Percentiles rank a stretch among this genome's conserved stretches.
phyloP scores from a whole-genome alignment of 768 basidiomycete species.

The Tephrocybe sp. region DNA sequence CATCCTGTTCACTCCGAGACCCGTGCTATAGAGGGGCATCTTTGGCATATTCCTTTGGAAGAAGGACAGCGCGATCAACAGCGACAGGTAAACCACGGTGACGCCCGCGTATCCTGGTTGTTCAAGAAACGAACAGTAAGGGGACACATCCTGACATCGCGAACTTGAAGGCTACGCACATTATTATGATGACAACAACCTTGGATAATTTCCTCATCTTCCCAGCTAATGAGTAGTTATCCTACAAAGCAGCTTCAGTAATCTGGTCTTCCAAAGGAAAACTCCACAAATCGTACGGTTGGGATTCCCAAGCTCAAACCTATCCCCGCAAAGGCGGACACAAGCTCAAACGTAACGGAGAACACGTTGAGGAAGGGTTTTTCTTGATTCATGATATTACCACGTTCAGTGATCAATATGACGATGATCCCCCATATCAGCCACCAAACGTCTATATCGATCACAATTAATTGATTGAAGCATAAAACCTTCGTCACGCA shows the following conservation, averaged over 20 bases:
- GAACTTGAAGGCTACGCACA: constrained; percentile 37
- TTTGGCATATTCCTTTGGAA: constrained; percentile 30
- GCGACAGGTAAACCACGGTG: constrained; percentile 73
- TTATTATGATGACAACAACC: constrained; percentile 68
- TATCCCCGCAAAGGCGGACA: constrained; percentile 68
- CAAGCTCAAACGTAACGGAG: constrained; percentile 59
- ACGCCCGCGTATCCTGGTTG: constrained; percentile 58
- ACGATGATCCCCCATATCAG: constrained; percentile 71
- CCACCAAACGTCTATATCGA: constrained; percentile 73
- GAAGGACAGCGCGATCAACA: constrained; percentile 55
- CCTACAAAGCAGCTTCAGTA: constrained; percentile 24
- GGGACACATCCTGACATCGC: not conserved
- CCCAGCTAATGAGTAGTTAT: constrained; percentile 65
- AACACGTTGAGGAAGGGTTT: constrained; percentile 67
- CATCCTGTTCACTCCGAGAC: not conserved
- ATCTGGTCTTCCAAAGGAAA: not conserved
- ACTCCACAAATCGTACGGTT: constrained; percentile 27
- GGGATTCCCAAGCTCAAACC: constrained; percentile 68
- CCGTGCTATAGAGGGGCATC: not conserved
- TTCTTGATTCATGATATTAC: constrained; percentile 50
- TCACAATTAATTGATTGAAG: not conserved
- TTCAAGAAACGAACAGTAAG: not conserved
- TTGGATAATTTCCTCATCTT: constrained; percentile 67
- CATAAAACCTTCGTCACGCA: constrained; percentile 26
- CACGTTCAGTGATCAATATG: constrained; percentile 70